Percentiles rank a stretch among this genome's conserved stretches.
phyloP scores from a whole-genome alignment of 257 asterid species.

The Nicotiana otophora region DNA sequence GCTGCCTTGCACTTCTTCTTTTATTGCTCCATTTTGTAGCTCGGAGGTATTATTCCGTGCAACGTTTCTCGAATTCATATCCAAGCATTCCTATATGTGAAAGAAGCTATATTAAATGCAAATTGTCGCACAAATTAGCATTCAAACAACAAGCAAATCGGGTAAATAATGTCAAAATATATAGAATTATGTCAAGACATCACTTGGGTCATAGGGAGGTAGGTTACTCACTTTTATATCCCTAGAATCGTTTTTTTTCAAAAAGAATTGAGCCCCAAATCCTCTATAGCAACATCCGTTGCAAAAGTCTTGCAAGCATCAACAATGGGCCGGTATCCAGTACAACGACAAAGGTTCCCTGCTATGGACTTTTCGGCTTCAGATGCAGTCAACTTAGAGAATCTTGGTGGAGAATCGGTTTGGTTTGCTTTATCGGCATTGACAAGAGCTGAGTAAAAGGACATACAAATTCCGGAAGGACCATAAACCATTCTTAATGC shows the following conservation, averaged over 20 bases:
- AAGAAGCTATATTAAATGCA: no score
- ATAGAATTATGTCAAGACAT: no score
- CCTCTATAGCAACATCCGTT: constrained; percentile 60
- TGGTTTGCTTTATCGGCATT: constrained; percentile 40
- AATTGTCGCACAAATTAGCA: no score
- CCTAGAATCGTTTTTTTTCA: constrained; percentile 39
- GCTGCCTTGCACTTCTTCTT: no score
- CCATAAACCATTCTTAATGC: no score
- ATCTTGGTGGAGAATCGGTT: constrained; percentile 36
- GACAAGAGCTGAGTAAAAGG: constrained; percentile 55
- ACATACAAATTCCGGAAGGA: constrained; percentile 65
- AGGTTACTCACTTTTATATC: constrained; percentile 29
- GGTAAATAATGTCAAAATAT: no score
- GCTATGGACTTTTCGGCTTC: constrained; percentile 61
- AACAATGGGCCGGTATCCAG: constrained; percentile 76
- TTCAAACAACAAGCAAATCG: no score
- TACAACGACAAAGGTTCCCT: constrained; percentile 70
- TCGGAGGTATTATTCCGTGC: no score
- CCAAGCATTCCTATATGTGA: no score
- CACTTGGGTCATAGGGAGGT: constrained; percentile 38
- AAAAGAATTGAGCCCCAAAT: constrained; percentile 58
- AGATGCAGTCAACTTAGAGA: constrained; percentile 51
- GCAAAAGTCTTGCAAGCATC: constrained; percentile 72
- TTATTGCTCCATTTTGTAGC: no score
- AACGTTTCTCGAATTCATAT: no score